Evolutionary conservation across 2,329 filamentous ascomycete species (phyloP), one percentile per base, ranked within the genome.

Genomic region (Coniochaeta hoffmannii): DNA sequence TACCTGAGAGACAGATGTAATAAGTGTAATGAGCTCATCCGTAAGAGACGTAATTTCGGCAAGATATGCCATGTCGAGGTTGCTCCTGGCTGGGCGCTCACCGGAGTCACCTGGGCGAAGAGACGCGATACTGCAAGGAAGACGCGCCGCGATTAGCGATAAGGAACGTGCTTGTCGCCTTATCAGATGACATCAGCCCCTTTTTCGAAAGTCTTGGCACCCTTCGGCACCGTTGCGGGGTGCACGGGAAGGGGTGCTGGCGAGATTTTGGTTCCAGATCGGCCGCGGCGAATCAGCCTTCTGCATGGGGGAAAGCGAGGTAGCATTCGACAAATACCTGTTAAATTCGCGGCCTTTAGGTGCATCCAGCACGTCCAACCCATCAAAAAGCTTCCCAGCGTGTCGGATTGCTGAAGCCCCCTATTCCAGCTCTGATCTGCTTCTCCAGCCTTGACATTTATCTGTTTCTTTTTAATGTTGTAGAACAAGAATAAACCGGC

Each of bases 31-130:
- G 35, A 96, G 79, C 66, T 89, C 82, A 58, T 88, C 86, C 1
- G 82, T 83, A 61, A 92, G 76, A 55, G 77, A 74, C 50, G 77
- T 78, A 55, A 91, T 70, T 66, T 76, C 80, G 59, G 84, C 82
- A 63, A 84, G 77, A 68, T 88, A 85, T 30, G 88, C 82, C 88
- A 95, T 94, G 15, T 14, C 14, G 31, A 28, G 31, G 14, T 17
- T 17, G 19, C 14, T 11, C 34, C 34, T 36, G 34, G 8, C 15
- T 7, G 5, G n/a, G 38, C 19, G 19, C 38, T 46, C 41, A n/a
- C n/a, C n/a, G n/a, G n/a, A n/a, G n/a, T n/a, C n/a, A n/a, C n/a
- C n/a, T n/a, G 41, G 3, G 9, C n/a, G 10, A 15, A 4, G 19
- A 51, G 49, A 51, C 49, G 49, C 49, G 49, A 51, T n/a, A 28